A percentile compares a stretch with the other conserved stretches of the same genome.
Evolutionary conservation across 345 rosid species (phyloP).

Genomic region (Brassica cretica): DNA sequence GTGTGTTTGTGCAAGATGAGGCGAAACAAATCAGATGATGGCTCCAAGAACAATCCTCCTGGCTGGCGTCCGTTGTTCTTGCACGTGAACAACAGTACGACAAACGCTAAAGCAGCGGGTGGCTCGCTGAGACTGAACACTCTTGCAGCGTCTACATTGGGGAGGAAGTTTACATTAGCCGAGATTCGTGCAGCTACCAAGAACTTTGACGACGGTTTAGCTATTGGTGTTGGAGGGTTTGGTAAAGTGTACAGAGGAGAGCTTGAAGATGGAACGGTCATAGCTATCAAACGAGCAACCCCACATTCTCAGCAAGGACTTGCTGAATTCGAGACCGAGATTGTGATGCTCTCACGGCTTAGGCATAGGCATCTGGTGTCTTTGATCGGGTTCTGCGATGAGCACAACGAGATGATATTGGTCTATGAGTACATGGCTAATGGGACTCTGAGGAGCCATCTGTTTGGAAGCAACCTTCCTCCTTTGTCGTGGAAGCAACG

Average conservation of each 20-base stretch:
- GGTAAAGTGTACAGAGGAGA: constrained; percentile 88
- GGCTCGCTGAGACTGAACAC: constrained; percentile 45
- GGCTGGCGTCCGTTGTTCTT: constrained; percentile 74
- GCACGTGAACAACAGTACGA: constrained; percentile 48
- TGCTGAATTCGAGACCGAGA: constrained; percentile 83
- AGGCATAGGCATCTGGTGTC: constrained; percentile 91
- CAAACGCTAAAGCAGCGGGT: constrained; percentile 49
- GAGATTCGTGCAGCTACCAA: constrained; percentile 80
- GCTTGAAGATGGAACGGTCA: constrained; percentile 68
- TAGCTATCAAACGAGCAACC: constrained; percentile 83
- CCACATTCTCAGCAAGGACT: constrained; percentile 95
- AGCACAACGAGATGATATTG: constrained; percentile 86
- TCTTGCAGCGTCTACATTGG: constrained; percentile 46
- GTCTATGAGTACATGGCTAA: constrained; percentile 94
- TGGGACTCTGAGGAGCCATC: constrained; percentile 82
- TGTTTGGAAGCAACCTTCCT: constrained; percentile 69
- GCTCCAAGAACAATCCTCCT: constrained; percentile 46
- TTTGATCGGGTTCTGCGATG: constrained; percentile 87
- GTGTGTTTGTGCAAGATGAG: constrained; percentile 48
- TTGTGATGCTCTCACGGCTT: constrained; percentile 83
- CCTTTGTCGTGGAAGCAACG: constrained; percentile 84
- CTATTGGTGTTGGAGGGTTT: constrained; percentile 85
- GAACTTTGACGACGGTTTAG: constrained; percentile 72
- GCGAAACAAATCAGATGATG: constrained; percentile 38
- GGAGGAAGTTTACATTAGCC: constrained; percentile 63